phyloP scores from a whole-genome alignment of 495 filamentous ascomycete species.

The Pseudotulostoma volvatum region DNA sequence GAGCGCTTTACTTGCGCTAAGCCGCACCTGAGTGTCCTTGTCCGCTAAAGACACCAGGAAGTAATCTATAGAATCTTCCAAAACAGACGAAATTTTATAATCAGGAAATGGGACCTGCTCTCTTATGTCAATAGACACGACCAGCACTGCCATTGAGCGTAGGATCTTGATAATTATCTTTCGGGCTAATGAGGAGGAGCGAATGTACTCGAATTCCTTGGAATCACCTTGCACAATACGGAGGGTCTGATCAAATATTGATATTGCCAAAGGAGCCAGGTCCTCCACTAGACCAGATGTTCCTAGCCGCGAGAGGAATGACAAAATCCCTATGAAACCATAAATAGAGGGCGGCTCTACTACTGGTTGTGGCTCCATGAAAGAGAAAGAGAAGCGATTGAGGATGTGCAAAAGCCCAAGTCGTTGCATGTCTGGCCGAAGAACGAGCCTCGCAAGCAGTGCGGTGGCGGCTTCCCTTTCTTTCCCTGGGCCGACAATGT shows the following conservation, averaged over 20 bases:
- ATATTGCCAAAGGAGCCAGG: constrained; percentile 31
- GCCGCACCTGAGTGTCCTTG: constrained; percentile 73
- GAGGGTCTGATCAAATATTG: constrained; percentile 35
- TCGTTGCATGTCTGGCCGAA: constrained; percentile 74
- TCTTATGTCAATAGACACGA: constrained; percentile 31
- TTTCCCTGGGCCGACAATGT: constrained; percentile 61
- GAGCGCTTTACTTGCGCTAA: constrained; percentile 83
- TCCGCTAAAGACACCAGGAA: constrained; percentile 56
- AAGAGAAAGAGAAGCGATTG: constrained; percentile 48
- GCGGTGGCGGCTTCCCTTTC: constrained; percentile 72
- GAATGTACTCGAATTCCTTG: constrained; percentile 29
- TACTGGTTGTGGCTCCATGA: constrained; percentile 26
- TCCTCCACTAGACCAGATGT: constrained; percentile 36
- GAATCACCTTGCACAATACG: constrained; percentile 22
- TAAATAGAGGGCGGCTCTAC: constrained; percentile 30
- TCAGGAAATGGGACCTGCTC: constrained; percentile 21
- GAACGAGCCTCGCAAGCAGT: constrained; percentile 64
- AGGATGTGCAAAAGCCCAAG: constrained; percentile 49
- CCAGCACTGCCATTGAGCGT: constrained; percentile 49
- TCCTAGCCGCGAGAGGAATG: constrained; percentile 59
- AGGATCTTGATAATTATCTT: constrained; percentile 73
- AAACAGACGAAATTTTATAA: constrained; percentile 28
- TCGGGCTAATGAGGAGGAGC: constrained; percentile 55
- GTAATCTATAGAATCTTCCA: constrained; percentile 48
- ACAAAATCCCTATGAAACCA: constrained; percentile 55